These are phyloP conservation scores for Immersiporthe knoxdaviesiana DNA, from an alignment of 2,329 filamentous ascomycete species.

Conservation along the genomic window DNA sequence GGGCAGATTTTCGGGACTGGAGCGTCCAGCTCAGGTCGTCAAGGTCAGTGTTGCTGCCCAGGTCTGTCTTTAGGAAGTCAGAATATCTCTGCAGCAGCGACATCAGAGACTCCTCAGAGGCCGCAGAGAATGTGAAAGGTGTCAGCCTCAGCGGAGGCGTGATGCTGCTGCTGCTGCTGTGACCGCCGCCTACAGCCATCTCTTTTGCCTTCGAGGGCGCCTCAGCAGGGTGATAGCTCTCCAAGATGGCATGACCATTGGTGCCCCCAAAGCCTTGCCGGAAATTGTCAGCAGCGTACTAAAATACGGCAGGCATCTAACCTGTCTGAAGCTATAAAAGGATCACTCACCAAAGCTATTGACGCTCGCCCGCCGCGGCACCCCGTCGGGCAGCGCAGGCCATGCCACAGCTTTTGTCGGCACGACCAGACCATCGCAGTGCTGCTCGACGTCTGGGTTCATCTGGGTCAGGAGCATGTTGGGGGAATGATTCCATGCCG, in stretches of 20 bases:
- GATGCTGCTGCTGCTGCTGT: too few relatives aligned
- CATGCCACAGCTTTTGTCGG: slow-evolving; percentile 47
- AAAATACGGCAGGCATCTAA: too few relatives aligned
- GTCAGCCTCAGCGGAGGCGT: neutral
- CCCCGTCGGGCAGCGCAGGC: slow-evolving; percentile 8
- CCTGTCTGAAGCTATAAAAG: neutral
- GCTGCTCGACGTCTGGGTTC: slow-evolving; percentile 26
- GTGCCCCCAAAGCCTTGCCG: slow-evolving; percentile 20
- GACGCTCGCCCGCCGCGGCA: slow-evolving; percentile 20
- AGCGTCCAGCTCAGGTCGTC: slow-evolving; percentile 35
- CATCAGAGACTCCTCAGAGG: slow-evolving; percentile 36
- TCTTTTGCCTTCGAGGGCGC: neutral
- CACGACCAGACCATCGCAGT: slow-evolving; percentile 28
- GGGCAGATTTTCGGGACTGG: slow-evolving; percentile 31
- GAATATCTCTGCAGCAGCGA: slow-evolving; percentile 21
- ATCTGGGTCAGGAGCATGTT: slow-evolving; percentile 34
- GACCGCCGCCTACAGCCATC: too few relatives aligned
- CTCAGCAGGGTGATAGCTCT: slow-evolving; percentile 1
- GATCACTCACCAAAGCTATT: slow-evolving; percentile 12
- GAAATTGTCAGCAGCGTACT: neutral
- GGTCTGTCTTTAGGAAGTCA: slow-evolving; percentile 32
- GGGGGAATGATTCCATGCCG: slow-evolving; percentile 33
- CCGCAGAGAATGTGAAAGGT: slow-evolving; percentile 33
- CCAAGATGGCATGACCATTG: slow-evolving; percentile 19
- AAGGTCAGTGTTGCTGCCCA: slow-evolving; percentile 28